These are phyloP conservation scores for Pyrenochaeta sp. DNA, from an alignment of 2,329 filamentous ascomycete genomes.

Conservation along the genomic window DNA sequence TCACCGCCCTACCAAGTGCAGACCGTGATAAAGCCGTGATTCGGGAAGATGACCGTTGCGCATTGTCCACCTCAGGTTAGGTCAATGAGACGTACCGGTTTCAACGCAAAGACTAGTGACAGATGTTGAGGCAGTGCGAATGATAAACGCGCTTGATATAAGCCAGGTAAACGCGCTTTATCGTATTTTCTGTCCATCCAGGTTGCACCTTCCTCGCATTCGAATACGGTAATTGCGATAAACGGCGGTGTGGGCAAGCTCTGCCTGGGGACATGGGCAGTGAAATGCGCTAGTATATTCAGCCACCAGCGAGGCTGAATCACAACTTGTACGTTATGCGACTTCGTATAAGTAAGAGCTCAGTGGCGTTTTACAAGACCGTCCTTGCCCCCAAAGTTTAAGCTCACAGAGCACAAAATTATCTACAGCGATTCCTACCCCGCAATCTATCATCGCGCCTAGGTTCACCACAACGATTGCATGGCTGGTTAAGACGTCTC, in stretches of 20 bases:
- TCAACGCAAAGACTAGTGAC: neutral
- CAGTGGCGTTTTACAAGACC: neutral
- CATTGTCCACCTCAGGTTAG: neutral
- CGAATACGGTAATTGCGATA: neutral
- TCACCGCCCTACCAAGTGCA: neutral
- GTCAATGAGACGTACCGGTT: neutral
- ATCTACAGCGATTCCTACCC: neutral
- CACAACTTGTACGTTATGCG: neutral
- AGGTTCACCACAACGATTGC: neutral
- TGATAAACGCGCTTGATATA: too few relatives aligned
- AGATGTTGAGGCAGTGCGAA: too few relatives aligned
- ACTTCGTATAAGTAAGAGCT: neutral
- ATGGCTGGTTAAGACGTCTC: too few relatives aligned
- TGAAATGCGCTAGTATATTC: neutral
- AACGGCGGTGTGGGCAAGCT: neutral
- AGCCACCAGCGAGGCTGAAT: neutral
- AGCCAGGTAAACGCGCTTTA: too few relatives aligned
- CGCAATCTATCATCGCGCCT: neutral
- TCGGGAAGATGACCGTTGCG: neutral
- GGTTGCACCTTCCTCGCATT: neutral
- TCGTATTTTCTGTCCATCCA: neutral
- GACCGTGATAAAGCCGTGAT: neutral
- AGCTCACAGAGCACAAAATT: neutral
- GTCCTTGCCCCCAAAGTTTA: neutral
- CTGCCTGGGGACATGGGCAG: neutral